These are phyloP conservation scores for Panicum miliaceum DNA, from an alignment of 176 grass and related monocot species.

Conservation along the genomic window DNA sequence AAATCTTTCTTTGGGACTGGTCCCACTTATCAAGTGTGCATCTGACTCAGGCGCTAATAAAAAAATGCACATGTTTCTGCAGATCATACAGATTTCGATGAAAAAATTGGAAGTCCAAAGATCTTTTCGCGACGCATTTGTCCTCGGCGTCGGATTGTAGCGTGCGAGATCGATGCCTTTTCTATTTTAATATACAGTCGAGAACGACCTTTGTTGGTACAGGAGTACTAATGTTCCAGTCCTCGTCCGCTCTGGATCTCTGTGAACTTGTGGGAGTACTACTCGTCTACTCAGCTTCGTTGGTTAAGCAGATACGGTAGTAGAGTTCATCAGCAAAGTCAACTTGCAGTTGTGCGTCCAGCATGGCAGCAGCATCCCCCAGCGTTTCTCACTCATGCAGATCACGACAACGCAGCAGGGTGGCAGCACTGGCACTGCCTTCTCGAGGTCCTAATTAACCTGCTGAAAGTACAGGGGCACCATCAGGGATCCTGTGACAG, in stretches of 20 bases:
- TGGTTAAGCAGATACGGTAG: too few species aligned
- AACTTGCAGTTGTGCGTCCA: not conserved
- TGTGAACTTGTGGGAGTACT: too few species aligned
- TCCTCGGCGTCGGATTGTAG: not conserved
- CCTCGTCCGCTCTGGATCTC: too few species aligned
- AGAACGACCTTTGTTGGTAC: too few species aligned
- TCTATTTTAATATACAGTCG: not conserved
- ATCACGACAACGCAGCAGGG: not conserved
- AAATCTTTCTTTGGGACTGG: not conserved
- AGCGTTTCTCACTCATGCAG: not conserved
- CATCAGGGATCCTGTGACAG: not conserved
- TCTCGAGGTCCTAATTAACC: conserved; percentile 8
- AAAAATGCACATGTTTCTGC: not conserved
- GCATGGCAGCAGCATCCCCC: not conserved
- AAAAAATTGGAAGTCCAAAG: too few species aligned
- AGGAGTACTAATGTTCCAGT: too few species aligned
- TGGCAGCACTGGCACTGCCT: not conserved
- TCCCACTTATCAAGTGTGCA: not conserved
- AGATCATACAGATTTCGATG: not conserved
- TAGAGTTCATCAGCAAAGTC: too few species aligned
- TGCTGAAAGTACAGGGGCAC: conserved; percentile 29
- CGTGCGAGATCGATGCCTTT: not conserved
- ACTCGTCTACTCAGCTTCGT: too few species aligned
- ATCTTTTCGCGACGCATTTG: too few species aligned
- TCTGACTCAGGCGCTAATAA: not conserved